Base-by-base conservation (phyloP, 768 basidiomycete species). In the Mycena belliarum region DNA sequence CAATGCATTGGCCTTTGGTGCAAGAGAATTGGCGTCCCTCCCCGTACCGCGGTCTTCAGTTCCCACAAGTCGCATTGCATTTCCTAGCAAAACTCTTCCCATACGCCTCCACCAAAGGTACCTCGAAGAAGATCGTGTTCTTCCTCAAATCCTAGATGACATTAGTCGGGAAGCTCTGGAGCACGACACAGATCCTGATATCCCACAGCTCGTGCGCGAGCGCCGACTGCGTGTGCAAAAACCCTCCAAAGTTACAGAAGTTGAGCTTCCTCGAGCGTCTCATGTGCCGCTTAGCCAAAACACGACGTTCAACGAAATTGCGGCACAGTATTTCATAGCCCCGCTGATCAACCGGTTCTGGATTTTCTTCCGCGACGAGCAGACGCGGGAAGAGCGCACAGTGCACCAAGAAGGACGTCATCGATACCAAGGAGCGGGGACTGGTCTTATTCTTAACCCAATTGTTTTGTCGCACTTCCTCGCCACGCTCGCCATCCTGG, bases 311-410 rank as follows among this genome's bases (percentile, higher is more conserved):
- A 84, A 83, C 20, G 79, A 83, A 50, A 74, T 98, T 25, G 93
- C 94, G 0, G 91, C 91, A 0, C 93, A 95, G 67, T 87, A 75
- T 72, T 98, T 98, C 74, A 82, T 97, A 49, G 83, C 87, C 57
- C 97, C 97, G 0, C 76, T 98, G 50, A 82, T 98, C 73, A 89
- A 95, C 64, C 84, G 88, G n/a, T 97, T 98, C 73, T 99, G 95
- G 95, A 68, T 81, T n/a, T 93, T 95, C 73, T 82, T 97, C 43
- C 84, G 91, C 8, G 93, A 96, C 64, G 87, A 91, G 66, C 86
- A 90, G 64, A 79, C 82, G 2, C 81, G 92, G 35, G 90, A 93
- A 66, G 81, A 84, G 49, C 81, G 91, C 40, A 88, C 88, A 2
- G 78, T 82, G 2, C 79, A 79, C 38, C 77, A 77, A n/a, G 73